Conservation (phyloP, 192 early-diverging fungal species). For the Gryganskiella cystojenkinii region DNA sequence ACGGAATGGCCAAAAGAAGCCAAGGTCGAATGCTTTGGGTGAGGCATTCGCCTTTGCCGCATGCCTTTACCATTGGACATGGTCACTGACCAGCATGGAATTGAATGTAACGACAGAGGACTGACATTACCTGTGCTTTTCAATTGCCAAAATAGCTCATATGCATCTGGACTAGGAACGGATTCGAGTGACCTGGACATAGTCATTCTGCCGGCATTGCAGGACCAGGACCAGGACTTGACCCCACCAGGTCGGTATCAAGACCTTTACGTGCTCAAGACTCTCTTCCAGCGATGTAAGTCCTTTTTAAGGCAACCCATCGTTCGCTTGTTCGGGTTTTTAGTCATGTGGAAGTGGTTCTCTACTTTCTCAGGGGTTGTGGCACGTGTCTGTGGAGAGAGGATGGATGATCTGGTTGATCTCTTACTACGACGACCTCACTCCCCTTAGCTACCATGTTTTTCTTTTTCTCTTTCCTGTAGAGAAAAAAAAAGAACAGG, state of each 20-base stretch:
- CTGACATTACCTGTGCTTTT: background rate
- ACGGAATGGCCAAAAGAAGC: conserved; percentile 50
- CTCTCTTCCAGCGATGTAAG: conserved; percentile 48
- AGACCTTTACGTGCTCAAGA: conserved; percentile 46
- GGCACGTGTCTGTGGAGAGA: background rate
- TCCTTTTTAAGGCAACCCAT: too few relatives aligned
- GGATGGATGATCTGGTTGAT: background rate
- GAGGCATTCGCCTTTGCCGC: background rate
- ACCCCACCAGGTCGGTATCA: conserved; percentile 27
- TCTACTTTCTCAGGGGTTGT: too few relatives aligned
- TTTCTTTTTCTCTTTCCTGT: too few relatives aligned
- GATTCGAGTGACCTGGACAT: conserved; percentile 47
- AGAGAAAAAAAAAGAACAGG: too few relatives aligned
- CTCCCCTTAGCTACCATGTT: too few relatives aligned
- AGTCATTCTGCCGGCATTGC: conserved; percentile 42
- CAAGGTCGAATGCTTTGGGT: conserved; percentile 49
- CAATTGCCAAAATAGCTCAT: conserved; percentile 21
- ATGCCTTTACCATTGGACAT: background rate
- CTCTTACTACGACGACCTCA: too few relatives aligned
- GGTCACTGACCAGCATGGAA: background rate
- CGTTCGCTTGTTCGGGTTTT: background rate
- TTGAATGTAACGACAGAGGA: background rate
- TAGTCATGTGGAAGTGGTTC: background rate
- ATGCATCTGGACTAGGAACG: conserved; percentile 44
- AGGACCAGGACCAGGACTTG: conserved; percentile 37